These are phyloP conservation scores for Pyricularia sp. DNA, from an alignment of 2,329 filamentous ascomycete species.

Conservation along the genomic window DNA sequence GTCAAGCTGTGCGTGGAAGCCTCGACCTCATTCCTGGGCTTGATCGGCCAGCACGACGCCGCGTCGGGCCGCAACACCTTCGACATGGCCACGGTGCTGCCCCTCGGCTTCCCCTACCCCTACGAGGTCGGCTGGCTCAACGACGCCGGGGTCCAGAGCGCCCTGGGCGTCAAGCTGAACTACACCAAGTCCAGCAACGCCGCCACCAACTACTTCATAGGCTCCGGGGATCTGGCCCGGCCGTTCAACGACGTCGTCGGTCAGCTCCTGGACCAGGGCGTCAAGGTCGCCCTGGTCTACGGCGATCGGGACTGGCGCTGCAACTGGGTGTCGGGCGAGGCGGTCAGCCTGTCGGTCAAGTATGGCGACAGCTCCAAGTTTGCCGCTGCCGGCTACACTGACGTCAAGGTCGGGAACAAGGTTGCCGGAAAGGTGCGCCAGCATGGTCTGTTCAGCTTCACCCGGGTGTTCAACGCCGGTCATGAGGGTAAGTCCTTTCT, in stretches of 20 bases:
- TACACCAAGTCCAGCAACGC: constrained; percentile 29
- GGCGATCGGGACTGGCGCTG: constrained; percentile 55
- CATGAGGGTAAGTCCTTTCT: constrained; percentile 29
- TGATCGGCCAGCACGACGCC: constrained; percentile 26
- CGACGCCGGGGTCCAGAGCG: constrained; percentile 40
- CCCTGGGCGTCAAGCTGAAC: constrained; percentile 45
- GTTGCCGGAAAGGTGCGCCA: constrained; percentile 67
- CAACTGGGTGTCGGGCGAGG: constrained; percentile 66
- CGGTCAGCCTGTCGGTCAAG: constrained; percentile 55
- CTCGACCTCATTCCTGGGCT: not conserved
- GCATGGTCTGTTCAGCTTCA: constrained; percentile 66
- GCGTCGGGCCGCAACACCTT: constrained; percentile 46
- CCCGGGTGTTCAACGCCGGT: constrained; percentile 57
- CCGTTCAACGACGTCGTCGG: constrained; percentile 42
- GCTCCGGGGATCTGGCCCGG: constrained; percentile 45
- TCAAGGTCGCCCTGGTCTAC: constrained; percentile 65
- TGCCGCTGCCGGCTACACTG: constrained; percentile 58
- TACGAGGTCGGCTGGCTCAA: constrained; percentile 55
- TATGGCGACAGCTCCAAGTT: constrained; percentile 42
- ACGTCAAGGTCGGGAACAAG: constrained; percentile 57
- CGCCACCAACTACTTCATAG: constrained; percentile 31
- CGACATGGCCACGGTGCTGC: constrained; percentile 46
- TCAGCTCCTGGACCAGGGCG: constrained; percentile 48
- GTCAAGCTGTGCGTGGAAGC: not conserved
- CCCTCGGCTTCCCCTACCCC: constrained; percentile 52